Percentiles rank a stretch among this genome's conserved stretches.
Evolutionary conservation across 2,329 filamentous ascomycete genomes (phyloP).

Genomic region (Knufia fluminis): DNA sequence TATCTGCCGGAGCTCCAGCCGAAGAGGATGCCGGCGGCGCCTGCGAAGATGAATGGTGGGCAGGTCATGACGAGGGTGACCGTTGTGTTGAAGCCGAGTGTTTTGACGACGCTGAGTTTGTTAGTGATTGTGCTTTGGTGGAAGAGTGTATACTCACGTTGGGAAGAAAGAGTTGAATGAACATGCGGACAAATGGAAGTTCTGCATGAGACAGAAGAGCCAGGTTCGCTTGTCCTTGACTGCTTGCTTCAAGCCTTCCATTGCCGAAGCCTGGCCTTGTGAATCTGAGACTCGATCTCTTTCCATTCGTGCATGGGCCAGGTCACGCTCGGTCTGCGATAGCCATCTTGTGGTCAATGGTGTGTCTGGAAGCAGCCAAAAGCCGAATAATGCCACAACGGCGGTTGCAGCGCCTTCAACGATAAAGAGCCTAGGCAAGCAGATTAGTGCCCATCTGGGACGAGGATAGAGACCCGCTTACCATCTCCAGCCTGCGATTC

Average conservation of each 20-base stretch:
- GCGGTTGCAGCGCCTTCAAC: constrained; percentile 34
- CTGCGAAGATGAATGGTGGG: constrained; percentile 23
- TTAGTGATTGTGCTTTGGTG: constrained; percentile 41
- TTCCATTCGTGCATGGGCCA: too few relatives aligned
- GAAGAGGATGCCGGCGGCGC: too few relatives aligned
- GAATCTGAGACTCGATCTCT: too few relatives aligned
- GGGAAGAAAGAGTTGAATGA: too few relatives aligned
- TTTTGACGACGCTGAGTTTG: constrained; percentile 38
- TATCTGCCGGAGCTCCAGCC: too few relatives aligned
- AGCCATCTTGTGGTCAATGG: constrained; percentile 38
- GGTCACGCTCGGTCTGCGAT: too few relatives aligned
- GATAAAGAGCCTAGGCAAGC: constrained; percentile 33
- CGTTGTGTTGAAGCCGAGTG: constrained; percentile 39
- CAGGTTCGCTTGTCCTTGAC: constrained; percentile 52
- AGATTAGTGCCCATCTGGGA: too few relatives aligned
- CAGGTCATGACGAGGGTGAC: constrained; percentile 43
- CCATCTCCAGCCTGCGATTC: constrained; percentile 31
- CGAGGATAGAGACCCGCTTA: constrained; percentile 24
- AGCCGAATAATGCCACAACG: constrained; percentile 25
- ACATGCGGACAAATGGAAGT: too few relatives aligned
- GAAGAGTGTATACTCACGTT: too few relatives aligned
- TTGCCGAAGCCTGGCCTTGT: constrained; percentile 34
- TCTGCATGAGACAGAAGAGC: constrained; percentile 35
- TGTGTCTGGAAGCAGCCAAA: constrained; percentile 34
- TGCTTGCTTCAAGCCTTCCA: constrained; percentile 45